Conservation (phyloP, 805 yeast species). For the Candida pseudoglaebosa region DNA sequence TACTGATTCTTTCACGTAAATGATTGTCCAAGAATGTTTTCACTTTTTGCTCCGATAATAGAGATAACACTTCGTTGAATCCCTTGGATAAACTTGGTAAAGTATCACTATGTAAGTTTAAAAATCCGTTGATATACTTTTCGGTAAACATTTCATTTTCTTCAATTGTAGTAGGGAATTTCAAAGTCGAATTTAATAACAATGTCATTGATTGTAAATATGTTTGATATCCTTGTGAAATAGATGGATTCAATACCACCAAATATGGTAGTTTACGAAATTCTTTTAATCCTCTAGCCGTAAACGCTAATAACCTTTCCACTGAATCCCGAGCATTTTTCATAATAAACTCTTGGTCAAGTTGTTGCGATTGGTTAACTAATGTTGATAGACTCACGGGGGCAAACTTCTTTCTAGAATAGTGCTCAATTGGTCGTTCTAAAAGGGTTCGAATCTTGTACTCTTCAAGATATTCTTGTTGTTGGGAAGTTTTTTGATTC, state of each 20-base stretch:
- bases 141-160: slow-evolving; percentile 53
- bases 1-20: slow-evolving; percentile 77
- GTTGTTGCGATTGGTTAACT: slow-evolving; percentile 36
- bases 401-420: slow-evolving; percentile 50
- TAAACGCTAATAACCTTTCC: slow-evolving; percentile 51
- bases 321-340: slow-evolving; percentile 54
- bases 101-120: slow-evolving; percentile 80
- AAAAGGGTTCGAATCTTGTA: slow-evolving; percentile 56
- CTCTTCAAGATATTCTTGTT: slow-evolving; percentile 43
- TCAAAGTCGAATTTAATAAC: slow-evolving; percentile 29
- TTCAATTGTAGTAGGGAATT: slow-evolving; percentile 41
- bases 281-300: slow-evolving; percentile 67
- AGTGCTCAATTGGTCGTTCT: slow-evolving; percentile 55
- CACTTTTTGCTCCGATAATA: slow-evolving; percentile 45
- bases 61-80: slow-evolving; percentile 57
- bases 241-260: slow-evolving; percentile 81
- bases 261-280: slow-evolving; percentile 78
- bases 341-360: slow-evolving; percentile 34
- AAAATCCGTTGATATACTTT: slow-evolving; percentile 50
- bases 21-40: slow-evolving; percentile 69
- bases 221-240: slow-evolving; percentile 69
- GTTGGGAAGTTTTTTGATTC: slow-evolving; percentile 14
- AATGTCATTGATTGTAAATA: slow-evolving; percentile 64
- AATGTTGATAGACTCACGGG: slow-evolving; percentile 50
- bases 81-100: slow-evolving; percentile 80